Base-by-base conservation (phyloP, 2,329 filamentous ascomycete species). In the Acephala macrosclerotiorum region DNA sequence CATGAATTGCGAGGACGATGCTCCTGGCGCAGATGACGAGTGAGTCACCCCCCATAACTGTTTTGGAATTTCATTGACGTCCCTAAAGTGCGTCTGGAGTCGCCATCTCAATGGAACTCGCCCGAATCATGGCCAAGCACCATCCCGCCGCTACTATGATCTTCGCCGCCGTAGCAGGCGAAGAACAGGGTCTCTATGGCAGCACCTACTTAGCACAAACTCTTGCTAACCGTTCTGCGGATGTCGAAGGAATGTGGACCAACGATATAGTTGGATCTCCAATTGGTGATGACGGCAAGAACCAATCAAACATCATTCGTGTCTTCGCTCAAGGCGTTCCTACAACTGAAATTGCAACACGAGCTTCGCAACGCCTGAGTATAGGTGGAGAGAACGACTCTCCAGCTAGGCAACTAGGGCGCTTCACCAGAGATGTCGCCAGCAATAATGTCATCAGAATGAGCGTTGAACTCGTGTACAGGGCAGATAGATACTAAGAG, bases 11-110 rank as follows among this genome's bases (percentile, higher is more conserved):
- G 79, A 79, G 16, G 77, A 77, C 38, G 83, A 87, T 68, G 81
- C 84, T 1, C 85, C 86, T 0, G 85, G 86, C 1, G 85, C 85
- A 0, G 84, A 87, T 66, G 85, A 88, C 70, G 85, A 88, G 63
- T 66, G 62, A 42, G 58, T 49, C 18, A 26, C 16, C 26, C 18
- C 59, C 26, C 25, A 6, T 22, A 42, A 25, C 22, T 16, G 16
- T 16, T 5, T 58, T 8, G 25, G 29, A 18, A 29, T 16, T 51
- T 25, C 26, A 22, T 42, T 65, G 33, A 65, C 56, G 20, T 1
- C 5, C 14, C 35, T 33, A 18, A 66, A 49, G 66, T 71, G 85
- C 83, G 0, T 84, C 81, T 6, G 85, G 85, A 1, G 83, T 86
- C 14, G 83, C 84, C 1, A 76, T 88, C 25, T 81, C 83, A 0